Conservation (phyloP, 2,329 filamentous ascomycete genomes). For the Neoarthrinium moseri region DNA sequence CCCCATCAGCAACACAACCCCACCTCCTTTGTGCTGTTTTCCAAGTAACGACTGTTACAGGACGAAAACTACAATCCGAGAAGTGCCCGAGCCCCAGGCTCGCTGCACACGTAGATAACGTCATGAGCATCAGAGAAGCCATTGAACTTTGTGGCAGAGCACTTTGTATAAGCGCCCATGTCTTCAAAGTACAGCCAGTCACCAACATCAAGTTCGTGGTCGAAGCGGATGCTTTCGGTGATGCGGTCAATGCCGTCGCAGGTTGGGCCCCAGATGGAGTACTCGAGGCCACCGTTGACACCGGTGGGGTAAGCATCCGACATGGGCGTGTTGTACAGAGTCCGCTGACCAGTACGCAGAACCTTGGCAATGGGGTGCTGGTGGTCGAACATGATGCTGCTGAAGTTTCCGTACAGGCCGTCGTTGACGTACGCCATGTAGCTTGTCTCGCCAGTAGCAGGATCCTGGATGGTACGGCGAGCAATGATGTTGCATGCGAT, state of each 20-base stretch:
- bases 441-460: constrained; percentile 61
- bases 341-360: constrained; percentile 60
- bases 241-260: constrained; percentile 98
- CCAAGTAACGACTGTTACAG: too few relatives aligned
- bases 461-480: constrained; percentile 80
- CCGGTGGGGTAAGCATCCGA: constrained; percentile 43
- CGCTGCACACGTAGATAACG: constrained; percentile 91
- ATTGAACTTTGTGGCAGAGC: constrained; percentile 96
- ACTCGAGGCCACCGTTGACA: constrained; percentile 61
- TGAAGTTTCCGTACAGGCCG: constrained; percentile 97
- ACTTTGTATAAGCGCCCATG: constrained; percentile 99
- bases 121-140: constrained; percentile 92
- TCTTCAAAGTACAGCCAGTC: constrained; percentile 99
- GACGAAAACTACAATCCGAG: constrained; percentile 45
- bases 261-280: constrained; percentile 97
- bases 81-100: constrained; percentile 79
- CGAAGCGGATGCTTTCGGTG: constrained; percentile 74
- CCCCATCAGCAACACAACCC: too few relatives aligned
- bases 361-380: constrained; percentile 87
- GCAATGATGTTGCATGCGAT: constrained; percentile 96
- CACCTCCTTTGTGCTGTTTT: too few relatives aligned
- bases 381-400: constrained; percentile 98
- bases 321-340: constrained; percentile 55
- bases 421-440: constrained; percentile 99
- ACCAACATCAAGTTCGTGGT: constrained; percentile 79